Percentiles rank a stretch among this genome's conserved stretches.
These are phyloP conservation scores for Nannizziopsis arthrosporioides DNA, from an alignment of 2,329 filamentous ascomycete species.

Conservation along the genomic window DNA sequence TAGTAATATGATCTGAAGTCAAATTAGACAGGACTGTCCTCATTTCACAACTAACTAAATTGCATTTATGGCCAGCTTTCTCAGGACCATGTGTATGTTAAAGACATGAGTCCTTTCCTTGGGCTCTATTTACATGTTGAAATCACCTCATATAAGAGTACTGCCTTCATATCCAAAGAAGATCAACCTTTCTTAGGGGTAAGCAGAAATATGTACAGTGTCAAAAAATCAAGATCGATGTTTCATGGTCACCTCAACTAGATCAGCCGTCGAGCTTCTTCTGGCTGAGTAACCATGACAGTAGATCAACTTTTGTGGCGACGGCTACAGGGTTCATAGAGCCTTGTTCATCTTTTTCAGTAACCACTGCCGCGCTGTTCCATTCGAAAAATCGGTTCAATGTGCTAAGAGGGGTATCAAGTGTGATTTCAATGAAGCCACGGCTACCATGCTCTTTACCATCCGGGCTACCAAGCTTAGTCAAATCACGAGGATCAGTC, in stretches of 20 bases:
- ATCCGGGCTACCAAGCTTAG: conserved; percentile 9
- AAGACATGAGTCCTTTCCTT: background rate
- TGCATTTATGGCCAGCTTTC: too few species aligned
- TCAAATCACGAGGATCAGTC: conserved; percentile 65
- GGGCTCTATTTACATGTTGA: too few species aligned
- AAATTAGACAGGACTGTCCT: too few species aligned
- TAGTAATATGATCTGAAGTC: too few species aligned
- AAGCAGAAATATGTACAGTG: too few species aligned
- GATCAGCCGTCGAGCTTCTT: conserved; percentile 22
- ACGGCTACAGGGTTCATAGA: conserved; percentile 71
- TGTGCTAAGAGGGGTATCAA: conserved; percentile 70
- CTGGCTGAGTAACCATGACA: conserved; percentile 79
- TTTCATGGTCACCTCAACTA: background rate
- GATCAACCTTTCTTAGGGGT: too few species aligned
- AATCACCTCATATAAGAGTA: too few species aligned
- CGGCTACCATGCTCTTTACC: conserved; percentile 30
- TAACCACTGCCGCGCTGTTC: conserved; percentile 93
- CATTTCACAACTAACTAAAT: too few species aligned
- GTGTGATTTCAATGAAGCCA: conserved; percentile 86
- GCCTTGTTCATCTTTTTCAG: conserved; percentile 54
- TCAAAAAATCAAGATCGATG: too few species aligned
- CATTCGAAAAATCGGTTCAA: conserved; percentile 93
- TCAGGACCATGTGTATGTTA: background rate
- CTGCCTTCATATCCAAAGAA: too few species aligned
- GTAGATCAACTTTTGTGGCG: conserved; percentile 89